Base-by-base conservation (phyloP, 495 filamentous ascomycete species). In the Daldinia childiae region DNA sequence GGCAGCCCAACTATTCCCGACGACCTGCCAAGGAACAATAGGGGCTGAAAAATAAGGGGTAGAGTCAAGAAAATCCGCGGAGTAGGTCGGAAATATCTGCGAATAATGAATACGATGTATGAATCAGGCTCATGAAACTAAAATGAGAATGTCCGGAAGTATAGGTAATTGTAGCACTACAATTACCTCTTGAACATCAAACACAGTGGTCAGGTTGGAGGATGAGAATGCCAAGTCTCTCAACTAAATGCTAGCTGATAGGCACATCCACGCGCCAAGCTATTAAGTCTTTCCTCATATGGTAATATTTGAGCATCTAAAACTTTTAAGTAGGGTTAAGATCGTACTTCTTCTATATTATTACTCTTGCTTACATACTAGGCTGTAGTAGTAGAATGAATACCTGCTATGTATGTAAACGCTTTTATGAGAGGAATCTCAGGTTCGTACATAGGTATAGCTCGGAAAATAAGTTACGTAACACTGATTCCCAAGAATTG, bases 231-330 rank as follows among this genome's bases (percentile, higher is more conserved):
- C 32, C 62, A 51, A 27, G 51, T 34, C 50, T 50, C 26, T 30
- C 27, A 48, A 27, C 52, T 21, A 30, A 27, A 27, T 57, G 29
- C 27, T 36, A 27, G 26, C 57, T 34, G 48, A 65, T 48, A 45
- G 38, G 29, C 45, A 41, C 41, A 52, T 24, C 9, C 15, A 26
- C 39, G 50, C 58, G 52, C 41, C 66, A 69, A 36, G 39, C 19
- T 54, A 34, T 66, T 41, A 32, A 34, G 15, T 43, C 11, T 45
- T 66, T 52, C 32, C 34, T 26, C 54, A 55, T 54, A 29, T 26
- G 17, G 61, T 48, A 56, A 11, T n/a, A 71, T 57, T 57, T 59
- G n/a, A 39, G n/a, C 50, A 71, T 65, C 48, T 65, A 32, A 71
- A 62, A 71, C 57, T 45, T 29, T 34, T 55, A 61, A 66, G 57